phyloP scores from a whole-genome alignment of 2,329 filamentous ascomycete genomes.

The Exophiala bonariae region DNA sequence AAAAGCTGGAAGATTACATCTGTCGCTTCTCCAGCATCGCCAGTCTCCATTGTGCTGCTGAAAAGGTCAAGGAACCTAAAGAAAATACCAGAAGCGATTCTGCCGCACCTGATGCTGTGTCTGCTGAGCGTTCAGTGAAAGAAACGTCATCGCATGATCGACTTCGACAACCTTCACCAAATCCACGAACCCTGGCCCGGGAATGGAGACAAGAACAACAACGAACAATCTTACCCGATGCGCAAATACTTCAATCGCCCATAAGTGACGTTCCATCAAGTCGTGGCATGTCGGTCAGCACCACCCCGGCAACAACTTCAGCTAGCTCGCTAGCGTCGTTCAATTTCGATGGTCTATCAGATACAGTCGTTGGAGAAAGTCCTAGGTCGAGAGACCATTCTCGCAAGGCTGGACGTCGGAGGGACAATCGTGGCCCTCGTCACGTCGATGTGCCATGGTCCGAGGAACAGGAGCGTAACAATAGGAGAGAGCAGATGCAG shows the following conservation, averaged over 20 bases:
- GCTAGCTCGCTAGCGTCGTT: slow-evolving; percentile 18
- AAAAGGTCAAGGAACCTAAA: not conserved
- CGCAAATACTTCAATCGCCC: slow-evolving; percentile 10
- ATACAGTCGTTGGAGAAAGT: slow-evolving; percentile 19
- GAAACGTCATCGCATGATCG: not conserved
- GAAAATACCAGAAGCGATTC: not conserved
- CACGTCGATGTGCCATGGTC: slow-evolving; percentile 9
- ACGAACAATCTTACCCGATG: slow-evolving; percentile 5
- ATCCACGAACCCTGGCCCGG: not conserved
- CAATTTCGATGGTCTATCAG: slow-evolving; percentile 21
- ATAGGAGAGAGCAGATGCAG: not conserved
- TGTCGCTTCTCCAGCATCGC: slow-evolving; percentile 39
- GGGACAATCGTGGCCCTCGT: not conserved
- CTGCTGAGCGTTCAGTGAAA: not conserved
- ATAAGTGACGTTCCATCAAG: slow-evolving; percentile 3
- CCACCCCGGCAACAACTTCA: slow-evolving; percentile 15
- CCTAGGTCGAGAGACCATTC: slow-evolving; percentile 19
- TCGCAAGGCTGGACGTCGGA: slow-evolving; percentile 5
- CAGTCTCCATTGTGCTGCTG: slow-evolving; percentile 21
- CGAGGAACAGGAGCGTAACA: slow-evolving; percentile 6
- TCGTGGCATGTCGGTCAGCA: slow-evolving; percentile 1
- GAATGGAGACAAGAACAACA: slow-evolving; percentile 9
- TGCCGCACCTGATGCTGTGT: slow-evolving; percentile 6
- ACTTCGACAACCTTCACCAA: slow-evolving; percentile 5
- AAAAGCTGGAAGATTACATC: slow-evolving; percentile 28